phyloP scores from a whole-genome alignment of 2,329 filamentous ascomycete species.

The Stagonosporopsis vannaccii region DNA sequence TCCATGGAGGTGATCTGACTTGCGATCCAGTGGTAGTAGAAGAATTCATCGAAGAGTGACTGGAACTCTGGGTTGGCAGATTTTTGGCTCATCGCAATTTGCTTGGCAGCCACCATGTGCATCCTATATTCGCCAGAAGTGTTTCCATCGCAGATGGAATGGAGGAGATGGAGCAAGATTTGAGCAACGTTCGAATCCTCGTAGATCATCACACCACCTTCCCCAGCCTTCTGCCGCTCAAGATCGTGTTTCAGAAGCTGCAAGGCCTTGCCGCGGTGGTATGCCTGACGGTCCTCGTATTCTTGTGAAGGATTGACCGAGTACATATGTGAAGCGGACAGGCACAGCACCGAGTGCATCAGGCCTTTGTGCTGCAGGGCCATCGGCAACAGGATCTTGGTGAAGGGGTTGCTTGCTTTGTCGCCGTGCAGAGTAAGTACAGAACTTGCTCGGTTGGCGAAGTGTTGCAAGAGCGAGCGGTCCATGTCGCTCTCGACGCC shows the following conservation, averaged over 20 bases:
- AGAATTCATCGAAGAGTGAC: constrained; percentile 76
- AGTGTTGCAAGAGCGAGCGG: constrained; percentile 82
- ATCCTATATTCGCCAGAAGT: constrained; percentile 75
- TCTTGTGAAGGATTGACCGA: constrained; percentile 59
- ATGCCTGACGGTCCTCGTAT: constrained; percentile 60
- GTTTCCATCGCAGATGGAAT: constrained; percentile 67
- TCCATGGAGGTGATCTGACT: constrained; percentile 65
- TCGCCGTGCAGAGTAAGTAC: constrained; percentile 84
- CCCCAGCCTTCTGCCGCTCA: constrained; percentile 48
- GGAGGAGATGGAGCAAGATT: constrained; percentile 66
- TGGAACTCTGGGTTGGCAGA: constrained; percentile 73
- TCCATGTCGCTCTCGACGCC: constrained; percentile 84
- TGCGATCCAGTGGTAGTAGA: constrained; percentile 78
- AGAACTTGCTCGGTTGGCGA: constrained; percentile 78
- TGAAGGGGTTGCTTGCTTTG: constrained; percentile 78
- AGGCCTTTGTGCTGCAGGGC: constrained; percentile 80
- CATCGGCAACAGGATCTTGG: constrained; percentile 81
- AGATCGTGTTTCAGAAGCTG: constrained; percentile 60
- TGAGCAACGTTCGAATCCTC: constrained; percentile 69
- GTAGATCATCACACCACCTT: constrained; percentile 45
- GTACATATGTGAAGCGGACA: constrained; percentile 79
- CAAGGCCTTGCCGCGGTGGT: constrained; percentile 48
- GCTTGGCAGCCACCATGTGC: constrained; percentile 78
- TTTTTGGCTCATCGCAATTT: constrained; percentile 67
- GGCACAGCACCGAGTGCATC: constrained; percentile 88